Percentiles rank a stretch among this genome's conserved stretches.
These are phyloP conservation scores for Grammothele lineata DNA, from an alignment of 768 basidiomycete genomes.

Conservation along the genomic window DNA sequence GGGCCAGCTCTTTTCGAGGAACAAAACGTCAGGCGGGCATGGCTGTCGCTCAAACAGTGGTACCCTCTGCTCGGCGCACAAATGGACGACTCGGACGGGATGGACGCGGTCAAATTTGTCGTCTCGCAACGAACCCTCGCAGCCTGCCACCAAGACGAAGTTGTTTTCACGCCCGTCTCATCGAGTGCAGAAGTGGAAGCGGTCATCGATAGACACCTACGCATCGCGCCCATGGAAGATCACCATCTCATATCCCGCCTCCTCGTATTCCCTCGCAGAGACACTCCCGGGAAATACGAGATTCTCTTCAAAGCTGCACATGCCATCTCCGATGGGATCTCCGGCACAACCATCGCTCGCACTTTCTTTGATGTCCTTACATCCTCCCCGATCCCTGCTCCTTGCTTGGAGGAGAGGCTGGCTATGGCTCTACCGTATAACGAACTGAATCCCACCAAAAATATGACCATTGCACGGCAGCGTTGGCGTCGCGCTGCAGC, in stretches of 20 bases:
- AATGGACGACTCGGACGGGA: constrained; percentile 30
- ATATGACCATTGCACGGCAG: constrained; percentile 31
- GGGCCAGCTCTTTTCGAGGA: constrained; percentile 23
- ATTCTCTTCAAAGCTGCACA: constrained; percentile 44
- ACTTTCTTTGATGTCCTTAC: constrained; percentile 42
- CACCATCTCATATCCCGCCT: constrained; percentile 40
- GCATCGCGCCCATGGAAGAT: constrained; percentile 32
- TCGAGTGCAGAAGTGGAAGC: constrained; percentile 32
- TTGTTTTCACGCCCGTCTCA: constrained; percentile 30
- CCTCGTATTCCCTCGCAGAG: constrained; percentile 37
- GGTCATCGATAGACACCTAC: constrained; percentile 26
- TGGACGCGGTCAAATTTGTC: constrained; percentile 34
- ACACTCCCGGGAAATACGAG: constrained; percentile 34
- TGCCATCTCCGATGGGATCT: constrained; percentile 46
- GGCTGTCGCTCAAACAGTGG: constrained; percentile 43
- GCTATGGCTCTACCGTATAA: constrained; percentile 37
- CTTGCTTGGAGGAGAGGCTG: constrained; percentile 37
- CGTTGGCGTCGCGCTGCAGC: constrained; percentile 47
- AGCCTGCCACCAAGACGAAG: constrained; percentile 32
- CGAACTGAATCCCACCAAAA: constrained; percentile 30
- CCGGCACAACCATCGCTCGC: constrained; percentile 37
- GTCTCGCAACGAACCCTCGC: constrained; percentile 36
- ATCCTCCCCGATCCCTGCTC: constrained; percentile 8
- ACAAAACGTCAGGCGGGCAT: constrained; percentile 37
- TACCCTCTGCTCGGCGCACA: constrained; percentile 46